Evolutionary conservation across 108 stramenopile genomes (phyloP), one percentile per base, ranked within the genome.

Genomic region (Pseudonitzschia pungens): DNA sequence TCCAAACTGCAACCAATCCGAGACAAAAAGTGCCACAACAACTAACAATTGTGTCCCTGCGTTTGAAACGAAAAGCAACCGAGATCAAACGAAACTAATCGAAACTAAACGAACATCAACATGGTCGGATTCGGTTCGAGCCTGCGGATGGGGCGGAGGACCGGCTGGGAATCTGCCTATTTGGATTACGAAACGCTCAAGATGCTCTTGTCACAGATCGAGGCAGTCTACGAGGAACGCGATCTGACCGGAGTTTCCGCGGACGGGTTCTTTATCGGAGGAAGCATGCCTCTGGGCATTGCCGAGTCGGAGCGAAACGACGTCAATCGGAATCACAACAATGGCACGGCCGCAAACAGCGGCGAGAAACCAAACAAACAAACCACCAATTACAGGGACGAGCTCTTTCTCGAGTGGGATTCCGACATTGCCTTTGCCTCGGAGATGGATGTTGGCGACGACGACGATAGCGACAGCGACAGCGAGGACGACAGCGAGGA

Each of bases 101-200:
- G n/a, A n/a, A n/a, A n/a, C n/a, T n/a, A n/a, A n/a, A n/a, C n/a
- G n/a, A n/a, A n/a, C n/a, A 43, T 43, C 11, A 48, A 1, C 16
- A 93, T 93, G 92, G 92, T 93, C 27, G 84, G 87, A 5, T 93
- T 87, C 75, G 90, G 92, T 54, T 81, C 77, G 21, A 86, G 87
- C 11, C 73, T 93, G 33, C 80, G 72, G 14, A 86, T 87, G 69
- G 86, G 89, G 4, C 74, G 89, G 18, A 79, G 92, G 16, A 67
- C 80, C 0, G 92, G 88, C 9, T 94, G 93, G 93, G 89, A 90
- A 66, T 73, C 69, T 21, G 90, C 89, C 16, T 94, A 94, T 65
- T 55, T 94, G 48, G 93, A 94, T 65, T 94, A 94, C 59, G 89
- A 90, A 74, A 80, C 81, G 5, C 78, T 94, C 28, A 91, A 91